Evolutionary conservation across 371 early-diverging fungal genomes (phyloP), one percentile per base, ranked within the genome.

Genomic region (Encephalitozoon romaleae): DNA sequence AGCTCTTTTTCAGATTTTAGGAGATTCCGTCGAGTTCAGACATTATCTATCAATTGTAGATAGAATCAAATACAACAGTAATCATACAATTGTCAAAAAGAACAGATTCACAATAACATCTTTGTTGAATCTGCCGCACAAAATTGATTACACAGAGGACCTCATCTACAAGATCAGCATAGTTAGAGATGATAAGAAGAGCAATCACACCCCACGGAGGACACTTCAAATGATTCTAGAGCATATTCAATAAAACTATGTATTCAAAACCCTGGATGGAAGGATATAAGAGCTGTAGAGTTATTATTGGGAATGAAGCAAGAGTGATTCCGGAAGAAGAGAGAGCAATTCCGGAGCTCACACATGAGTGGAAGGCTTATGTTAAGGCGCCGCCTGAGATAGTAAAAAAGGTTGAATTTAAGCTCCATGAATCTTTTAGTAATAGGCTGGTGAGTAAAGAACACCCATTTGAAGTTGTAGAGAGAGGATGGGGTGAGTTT

Each of bases 401-500:
- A 74, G 89, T 90, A 84, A 91, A 91, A 79, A 42, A n/a, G 34
- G 96, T 95, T 18, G 87, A 88, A 26, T 94, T 95, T 84, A 92
- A 90, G 75, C 87, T 96, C 21, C 98, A 97, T 84, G 95, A 97
- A 75, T 92, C 92, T 9, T 97, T 94, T 85, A 87, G 88, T 0
- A 89, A 90, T 78, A 92, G 91, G 28, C 82, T 87, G 65, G 83
- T 95, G 84, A 86, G 90, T 89, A 91, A 90, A 65, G 87, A 89
- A 42, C 89, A 89, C 12, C 96, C 95, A 0, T 96, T 90, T 78
- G 94, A 94, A 81, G 88, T 94, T 12, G 86, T 87, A 52, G 95
- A 95, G 82, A 92, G 92, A 9, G 96, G 93, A 25, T 97, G 98
- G 98, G 98, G 98, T 78, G 95, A 97, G 86, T 97, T 97, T 81